Percentiles rank a stretch among this genome's conserved stretches.
phyloP scores from a whole-genome alignment of 306 rosid genomes.

The Vigna angularis region DNA sequence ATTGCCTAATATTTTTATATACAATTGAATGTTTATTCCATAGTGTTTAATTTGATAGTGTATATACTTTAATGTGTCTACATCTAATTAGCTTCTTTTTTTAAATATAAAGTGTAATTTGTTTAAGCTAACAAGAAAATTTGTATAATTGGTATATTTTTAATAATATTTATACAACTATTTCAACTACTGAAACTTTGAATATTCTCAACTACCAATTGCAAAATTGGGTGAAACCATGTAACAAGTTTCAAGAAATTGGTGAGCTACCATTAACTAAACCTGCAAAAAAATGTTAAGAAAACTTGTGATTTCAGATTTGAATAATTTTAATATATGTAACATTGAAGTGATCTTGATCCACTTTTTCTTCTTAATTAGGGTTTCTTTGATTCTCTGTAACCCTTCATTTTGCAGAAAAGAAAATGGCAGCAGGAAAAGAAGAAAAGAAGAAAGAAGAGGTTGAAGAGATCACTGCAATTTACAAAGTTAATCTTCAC shows the following conservation, averaged over 20 bases:
- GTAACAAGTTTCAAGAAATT: conserved; percentile 32
- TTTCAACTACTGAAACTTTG: not conserved
- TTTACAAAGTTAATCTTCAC: conserved; percentile 77
- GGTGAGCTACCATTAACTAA: conserved; percentile 50
- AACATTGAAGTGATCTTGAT: not conserved
- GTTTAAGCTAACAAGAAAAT: not conserved
- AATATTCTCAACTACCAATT: not conserved
- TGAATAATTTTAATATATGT: not conserved
- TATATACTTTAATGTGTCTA: too few species aligned
- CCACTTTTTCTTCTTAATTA: not conserved
- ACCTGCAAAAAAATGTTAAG: conserved; percentile 36
- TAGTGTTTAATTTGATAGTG: too few species aligned
- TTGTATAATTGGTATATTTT: not conserved
- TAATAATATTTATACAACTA: not conserved
- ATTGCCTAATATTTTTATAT: too few species aligned
- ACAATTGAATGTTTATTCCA: too few species aligned
- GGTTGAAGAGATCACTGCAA: conserved; percentile 65
- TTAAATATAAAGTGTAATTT: not conserved
- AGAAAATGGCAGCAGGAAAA: conserved; percentile 50
- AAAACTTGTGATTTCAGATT: conserved; percentile 30
- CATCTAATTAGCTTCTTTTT: too few species aligned
- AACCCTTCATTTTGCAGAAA: conserved; percentile 5
- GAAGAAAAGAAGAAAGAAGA: conserved; percentile 47
- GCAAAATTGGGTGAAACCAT: conserved; percentile 15
- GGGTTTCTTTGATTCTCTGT: not conserved